Evolutionary conservation across 78 protist species (phyloP).

Genomic region (Creolimax fragrantissima): DNA sequence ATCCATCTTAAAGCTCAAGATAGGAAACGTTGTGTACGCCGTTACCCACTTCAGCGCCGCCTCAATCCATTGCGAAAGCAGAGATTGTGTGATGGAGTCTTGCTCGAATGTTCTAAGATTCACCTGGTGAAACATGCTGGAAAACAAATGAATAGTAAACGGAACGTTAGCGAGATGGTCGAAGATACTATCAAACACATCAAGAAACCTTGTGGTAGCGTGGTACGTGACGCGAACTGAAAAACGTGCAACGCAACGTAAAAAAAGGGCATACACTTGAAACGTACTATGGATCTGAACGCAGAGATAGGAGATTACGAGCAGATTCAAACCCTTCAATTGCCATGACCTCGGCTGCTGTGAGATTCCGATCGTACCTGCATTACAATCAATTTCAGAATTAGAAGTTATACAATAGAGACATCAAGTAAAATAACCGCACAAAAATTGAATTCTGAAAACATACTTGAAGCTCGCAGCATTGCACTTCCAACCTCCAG

Average conservation of each 20-base stretch:
- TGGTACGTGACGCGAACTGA: not conserved
- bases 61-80: not conserved
- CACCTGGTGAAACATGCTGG: not conserved
- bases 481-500: constrained; percentile 10
- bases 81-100: not conserved
- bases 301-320: not conserved
- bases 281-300: not conserved
- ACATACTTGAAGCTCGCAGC: not conserved
- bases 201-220: not conserved
- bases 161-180: not conserved
- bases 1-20: not conserved
- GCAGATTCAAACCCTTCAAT: not conserved
- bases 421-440: not conserved
- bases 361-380: not conserved
- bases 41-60: not conserved
- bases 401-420: not conserved
- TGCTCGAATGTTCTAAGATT: not conserved
- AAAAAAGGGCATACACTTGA: not conserved
- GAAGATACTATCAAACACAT: not conserved
- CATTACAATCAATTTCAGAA: not conserved
- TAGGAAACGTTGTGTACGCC: not conserved
- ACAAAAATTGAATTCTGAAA: too few relatives aligned
- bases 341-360: not conserved
- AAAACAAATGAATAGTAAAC: not conserved
- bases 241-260: not conserved